Conservation (phyloP, 108 stramenopile species). For the Fragilaria crotonensis region DNA sequence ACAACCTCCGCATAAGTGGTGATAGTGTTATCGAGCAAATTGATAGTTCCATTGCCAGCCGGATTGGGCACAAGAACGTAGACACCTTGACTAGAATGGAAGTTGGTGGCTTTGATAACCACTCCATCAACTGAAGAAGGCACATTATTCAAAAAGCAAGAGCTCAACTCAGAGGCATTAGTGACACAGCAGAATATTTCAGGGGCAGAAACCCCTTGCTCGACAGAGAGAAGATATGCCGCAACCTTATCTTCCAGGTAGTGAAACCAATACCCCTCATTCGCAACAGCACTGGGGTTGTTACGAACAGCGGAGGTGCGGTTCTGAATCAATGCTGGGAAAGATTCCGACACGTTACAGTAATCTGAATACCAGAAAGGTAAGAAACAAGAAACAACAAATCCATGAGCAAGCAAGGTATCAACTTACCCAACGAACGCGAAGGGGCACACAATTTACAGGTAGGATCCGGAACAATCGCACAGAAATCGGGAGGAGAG, state of each 20-base stretch:
- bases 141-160: neutral
- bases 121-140: neutral
- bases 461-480: no score
- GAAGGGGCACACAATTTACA: no score
- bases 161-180: neutral
- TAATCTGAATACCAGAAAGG: neutral
- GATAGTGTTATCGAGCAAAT: neutral
- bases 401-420: no score
- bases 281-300: neutral
- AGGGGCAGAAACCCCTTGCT: neutral
- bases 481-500: no score
- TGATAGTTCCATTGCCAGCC: neutral
- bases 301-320: neutral
- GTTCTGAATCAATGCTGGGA: neutral
- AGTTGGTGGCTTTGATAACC: neutral
- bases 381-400: no score
- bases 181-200: neutral
- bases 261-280: neutral
- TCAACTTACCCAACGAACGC: no score
- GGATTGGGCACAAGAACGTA: neutral
- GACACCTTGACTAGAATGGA: neutral
- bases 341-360: neutral
- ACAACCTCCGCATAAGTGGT: neutral
- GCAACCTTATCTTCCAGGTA: neutral
- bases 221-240: neutral